Evolutionary conservation across 495 filamentous ascomycete genomes (phyloP), one percentile per base, ranked within the genome.

Genomic region (Wilcoxina mikolae): DNA sequence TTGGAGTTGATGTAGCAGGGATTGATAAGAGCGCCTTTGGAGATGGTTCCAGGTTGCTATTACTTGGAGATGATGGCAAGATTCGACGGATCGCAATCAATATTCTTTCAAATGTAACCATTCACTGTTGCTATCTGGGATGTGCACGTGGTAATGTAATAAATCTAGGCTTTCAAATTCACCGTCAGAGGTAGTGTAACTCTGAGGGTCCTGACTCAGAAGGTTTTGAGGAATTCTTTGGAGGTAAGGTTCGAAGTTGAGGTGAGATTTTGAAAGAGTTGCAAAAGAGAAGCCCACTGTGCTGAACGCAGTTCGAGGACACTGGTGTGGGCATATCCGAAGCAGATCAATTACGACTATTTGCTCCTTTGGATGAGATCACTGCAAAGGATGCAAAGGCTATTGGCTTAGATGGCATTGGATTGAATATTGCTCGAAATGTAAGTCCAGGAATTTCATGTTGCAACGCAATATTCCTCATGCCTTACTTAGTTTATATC

Each of bases 251-350:
- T 65, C 31, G 55, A 62, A 23, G 24, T 66, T 24, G 46, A 58
- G 56, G 58, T 61, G 20, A 51, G 51, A 23, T 46, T 46, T 22
- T 7, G 4, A 39, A 39, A 39, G 1, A 39, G n/a, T n/a, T n/a
- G n/a, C n/a, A n/a, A n/a, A n/a, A n/a, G n/a, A n/a, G n/a, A 39
- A 12, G 35, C 20, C 15, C 15, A 18, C 35, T 12, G 20, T 39
- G 35, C 15, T 39, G 15, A 5, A 18, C 35, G 35, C 35, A 39
- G 4, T 29, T 45, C 48, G 52, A 64, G 59, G 64, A 65, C 33
- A 65, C 62, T 38, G 62, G 56, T 17, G 44, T 60, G 9, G 62
- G 64, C 22, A 59, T 65, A 4, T 46, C 61, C 3, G 33, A 59
- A 20, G 51, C 59, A 29, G n/a, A 59, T 31, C 42, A 11, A n/a